Evolutionary conservation across 768 basidiomycete genomes (phyloP).

Genomic region (Lentinus brumalis): DNA sequence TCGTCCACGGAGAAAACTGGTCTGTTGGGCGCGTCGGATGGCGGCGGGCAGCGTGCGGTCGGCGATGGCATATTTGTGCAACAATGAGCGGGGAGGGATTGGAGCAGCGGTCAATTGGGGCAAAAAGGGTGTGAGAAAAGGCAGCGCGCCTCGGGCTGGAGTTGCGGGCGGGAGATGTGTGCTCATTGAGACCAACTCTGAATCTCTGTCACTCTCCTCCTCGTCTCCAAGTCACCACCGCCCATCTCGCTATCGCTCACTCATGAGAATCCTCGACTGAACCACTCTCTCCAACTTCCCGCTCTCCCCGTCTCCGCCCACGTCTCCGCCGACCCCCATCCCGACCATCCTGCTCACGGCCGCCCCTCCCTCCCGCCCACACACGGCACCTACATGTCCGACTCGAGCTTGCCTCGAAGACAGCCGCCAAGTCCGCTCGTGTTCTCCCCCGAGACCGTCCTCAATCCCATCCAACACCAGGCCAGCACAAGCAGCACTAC

Average conservation of each 20-base stretch:
- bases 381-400: conserved; percentile 35
- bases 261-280: conserved; percentile 20
- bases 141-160: conserved; percentile 4
- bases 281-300: conserved; percentile 17
- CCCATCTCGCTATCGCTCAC: conserved; percentile 21
- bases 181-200: conserved; percentile 21
- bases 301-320: conserved; percentile 15
- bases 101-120: not conserved
- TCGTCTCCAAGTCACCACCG: conserved; percentile 25
- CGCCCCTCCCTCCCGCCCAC: conserved; percentile 13
- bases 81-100: not conserved
- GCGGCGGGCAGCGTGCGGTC: not conserved
- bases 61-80: not conserved
- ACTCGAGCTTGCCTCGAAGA: conserved; percentile 36
- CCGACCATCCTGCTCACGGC: conserved; percentile 13
- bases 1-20: not conserved
- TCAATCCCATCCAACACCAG: conserved; percentile 50
- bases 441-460: conserved; percentile 67
- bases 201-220: conserved; percentile 17
- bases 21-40: not conserved
- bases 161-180: conserved; percentile 7
- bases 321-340: conserved; percentile 15
- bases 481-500: conserved; percentile 33
- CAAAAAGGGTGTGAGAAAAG: conserved; percentile 15
- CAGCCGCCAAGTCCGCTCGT: conserved; percentile 79